These are phyloP conservation scores for Hypomyces perniciosus DNA, from an alignment of 2,329 filamentous ascomycete species.

Conservation along the genomic window DNA sequence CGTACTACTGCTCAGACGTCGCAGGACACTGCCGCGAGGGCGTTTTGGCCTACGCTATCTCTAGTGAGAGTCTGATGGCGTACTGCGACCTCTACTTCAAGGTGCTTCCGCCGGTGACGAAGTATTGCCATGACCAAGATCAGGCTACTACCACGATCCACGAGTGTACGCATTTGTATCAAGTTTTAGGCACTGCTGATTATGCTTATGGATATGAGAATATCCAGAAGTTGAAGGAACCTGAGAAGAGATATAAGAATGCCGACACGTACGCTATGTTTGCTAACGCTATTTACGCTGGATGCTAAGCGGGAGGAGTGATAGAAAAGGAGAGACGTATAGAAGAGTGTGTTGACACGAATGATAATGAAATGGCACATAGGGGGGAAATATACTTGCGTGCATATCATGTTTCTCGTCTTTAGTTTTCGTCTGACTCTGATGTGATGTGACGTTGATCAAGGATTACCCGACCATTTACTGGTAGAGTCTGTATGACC, in stretches of 20 bases:
- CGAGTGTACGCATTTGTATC: slow-evolving; percentile 58
- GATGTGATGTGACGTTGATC: no score
- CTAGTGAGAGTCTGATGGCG: slow-evolving; percentile 47
- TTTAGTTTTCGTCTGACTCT: no score
- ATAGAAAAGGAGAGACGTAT: no score
- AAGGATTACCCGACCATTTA: no score
- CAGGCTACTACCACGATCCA: slow-evolving; percentile 60
- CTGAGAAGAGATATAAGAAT: slow-evolving; percentile 50
- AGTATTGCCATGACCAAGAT: slow-evolving; percentile 57
- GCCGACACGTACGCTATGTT: slow-evolving; percentile 54
- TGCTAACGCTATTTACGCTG: slow-evolving; percentile 32
- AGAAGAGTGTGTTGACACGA: no score
- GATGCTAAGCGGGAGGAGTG: slow-evolving; percentile 27
- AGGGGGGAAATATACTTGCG: no score
- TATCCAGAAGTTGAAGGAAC: slow-evolving; percentile 38
- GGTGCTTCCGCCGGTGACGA: slow-evolving; percentile 42
- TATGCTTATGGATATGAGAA: slow-evolving; percentile 51
- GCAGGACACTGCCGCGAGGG: slow-evolving; percentile 43
- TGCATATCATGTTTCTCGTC: no score
- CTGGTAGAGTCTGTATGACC: no score
- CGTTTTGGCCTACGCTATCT: slow-evolving; percentile 58
- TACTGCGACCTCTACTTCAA: slow-evolving; percentile 58
- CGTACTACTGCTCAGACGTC: slow-evolving; percentile 54
- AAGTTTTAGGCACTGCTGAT: slow-evolving; percentile 53
- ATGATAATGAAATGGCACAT: no score